Base-by-base conservation (phyloP, 805 yeast genomes). In the Blastobotrys americana region DNA sequence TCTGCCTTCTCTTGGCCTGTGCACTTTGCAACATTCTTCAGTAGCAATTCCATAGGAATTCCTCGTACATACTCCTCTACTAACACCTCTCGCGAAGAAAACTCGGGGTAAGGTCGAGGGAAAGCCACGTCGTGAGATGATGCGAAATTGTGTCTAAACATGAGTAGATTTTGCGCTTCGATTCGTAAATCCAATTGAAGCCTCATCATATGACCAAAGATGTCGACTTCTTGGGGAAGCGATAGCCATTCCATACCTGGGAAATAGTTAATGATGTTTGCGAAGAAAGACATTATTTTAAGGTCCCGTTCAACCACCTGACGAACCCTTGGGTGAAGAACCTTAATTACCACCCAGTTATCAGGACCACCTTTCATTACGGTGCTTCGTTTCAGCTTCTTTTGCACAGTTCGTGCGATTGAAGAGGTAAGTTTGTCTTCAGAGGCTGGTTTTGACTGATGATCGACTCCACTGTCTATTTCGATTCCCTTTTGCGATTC, bases 161-260 rank as follows among this genome's bases (percentile, higher is more conserved):
- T 77, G 5, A 74, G 67, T 45, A 93, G 67, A 59, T 93, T 93
- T 50, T 82, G 68, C 0, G 93, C 93, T 60, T 93, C 99, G 31
- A 93, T 85, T 51, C 97, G 70, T 46, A 93, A 66, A 64, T 93
- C 97, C 46, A 93, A 67, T 63, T 93, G 99, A 41, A 86, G 62
- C 34, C 79, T 78, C 97, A 93, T 90, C 68, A 93, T 72, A 0
- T 78, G 68, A 1, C 86, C 74, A 60, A 93, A 93, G 56, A 89
- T 93, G 36, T 80, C 84, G 2, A 90, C 97, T 61, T 93, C 98
- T 49, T 82, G 90, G 0, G 97, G 98, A 39, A 93, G 67, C 2
- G 96, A 85, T 3, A 93, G 70, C 99, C 99, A 93, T 60, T 93
- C 97, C 95, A 93, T 86, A 0, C 95, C 87, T 3, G 99, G 99